Percentiles rank a stretch among this genome's conserved stretches.
These are phyloP conservation scores for Hanseniaspora meyeri DNA, from an alignment of 805 yeast genomes.

Conservation along the genomic window DNA sequence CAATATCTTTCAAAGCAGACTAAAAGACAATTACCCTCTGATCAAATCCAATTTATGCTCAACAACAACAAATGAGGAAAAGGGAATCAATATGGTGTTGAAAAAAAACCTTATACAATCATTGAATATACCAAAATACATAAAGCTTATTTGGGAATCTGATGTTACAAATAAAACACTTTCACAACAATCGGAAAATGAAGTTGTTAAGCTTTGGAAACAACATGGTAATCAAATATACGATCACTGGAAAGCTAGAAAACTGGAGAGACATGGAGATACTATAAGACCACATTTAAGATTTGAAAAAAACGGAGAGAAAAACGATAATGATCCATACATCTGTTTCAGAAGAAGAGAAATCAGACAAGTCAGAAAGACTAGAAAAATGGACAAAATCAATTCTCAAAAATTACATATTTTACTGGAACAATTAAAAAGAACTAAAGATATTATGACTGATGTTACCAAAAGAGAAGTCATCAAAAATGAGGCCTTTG, in stretches of 20 bases:
- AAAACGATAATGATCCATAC: constrained; percentile 89
- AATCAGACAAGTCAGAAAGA: constrained; percentile 87
- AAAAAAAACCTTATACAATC: constrained; percentile 47
- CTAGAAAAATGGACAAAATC: constrained; percentile 85
- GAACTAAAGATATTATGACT: constrained; percentile 57
- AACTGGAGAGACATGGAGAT: constrained; percentile 57
- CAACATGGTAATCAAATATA: constrained; percentile 57
- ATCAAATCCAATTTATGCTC: constrained; percentile 6
- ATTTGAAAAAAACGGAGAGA: constrained; percentile 77
- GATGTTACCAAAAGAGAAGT: constrained; percentile 59
- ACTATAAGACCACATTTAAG: constrained; percentile 61
- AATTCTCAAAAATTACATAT: constrained; percentile 72
- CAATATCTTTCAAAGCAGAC: constrained; percentile 34
- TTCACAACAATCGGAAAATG: constrained; percentile 10
- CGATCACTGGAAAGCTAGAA: constrained; percentile 69
- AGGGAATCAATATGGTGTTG: constrained; percentile 35
- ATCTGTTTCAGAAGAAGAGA: constrained; percentile 92
- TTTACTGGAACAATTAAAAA: constrained; percentile 62
- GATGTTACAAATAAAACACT: constrained; percentile 6
- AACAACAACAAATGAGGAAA: constrained; percentile 6
- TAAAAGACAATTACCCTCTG: constrained; percentile 21
- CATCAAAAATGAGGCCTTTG: constrained; percentile 21
- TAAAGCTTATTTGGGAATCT: constrained; percentile 13
- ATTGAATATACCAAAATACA: constrained; percentile 31
- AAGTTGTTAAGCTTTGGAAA: constrained; percentile 21